A percentile compares a stretch with the other conserved stretches of the same genome.
Conservation (phyloP, 495 filamentous ascomycete genomes). For the Podospora conica region DNA sequence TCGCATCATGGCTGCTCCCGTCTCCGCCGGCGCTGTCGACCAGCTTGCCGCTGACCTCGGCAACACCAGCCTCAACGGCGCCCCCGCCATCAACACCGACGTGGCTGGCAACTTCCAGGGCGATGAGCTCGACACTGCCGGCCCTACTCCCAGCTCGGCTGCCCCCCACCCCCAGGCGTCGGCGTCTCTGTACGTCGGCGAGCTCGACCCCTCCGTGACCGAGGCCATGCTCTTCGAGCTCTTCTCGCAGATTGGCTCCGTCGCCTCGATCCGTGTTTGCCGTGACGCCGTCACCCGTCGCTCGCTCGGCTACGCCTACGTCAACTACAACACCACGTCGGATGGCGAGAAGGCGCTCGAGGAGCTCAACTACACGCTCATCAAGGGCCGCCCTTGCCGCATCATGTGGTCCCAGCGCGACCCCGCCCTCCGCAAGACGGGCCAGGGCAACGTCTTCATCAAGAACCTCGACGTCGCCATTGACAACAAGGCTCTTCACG, state of each 20-base stretch:
- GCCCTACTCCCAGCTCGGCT: constrained; percentile 65
- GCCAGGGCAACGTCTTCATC: constrained; percentile 99
- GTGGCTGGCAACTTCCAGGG: constrained; percentile 44
- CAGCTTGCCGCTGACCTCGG: constrained; percentile 60
- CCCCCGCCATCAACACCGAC: constrained; percentile 62
- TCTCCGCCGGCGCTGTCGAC: constrained; percentile 59
- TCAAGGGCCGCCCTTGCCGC: constrained; percentile 97
- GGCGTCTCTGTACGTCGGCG: constrained; percentile 96
- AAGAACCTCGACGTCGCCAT: constrained; percentile 98
- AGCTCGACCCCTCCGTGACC: constrained; percentile 94
- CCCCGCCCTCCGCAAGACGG: constrained; percentile 97
- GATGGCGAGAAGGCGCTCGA: constrained; percentile 98
- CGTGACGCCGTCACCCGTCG: constrained; percentile 98
- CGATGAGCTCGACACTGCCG: constrained; percentile 52
- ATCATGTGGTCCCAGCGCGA: constrained; percentile 99
- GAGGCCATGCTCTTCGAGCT: constrained; percentile 99
- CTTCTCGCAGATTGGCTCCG: constrained; percentile 98
- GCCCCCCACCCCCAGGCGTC: constrained; percentile 74
- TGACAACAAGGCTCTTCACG: constrained; percentile 99
- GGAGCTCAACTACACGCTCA: constrained; percentile 98
- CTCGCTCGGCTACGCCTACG: constrained; percentile 98
- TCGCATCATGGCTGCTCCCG: constrained; percentile 55
- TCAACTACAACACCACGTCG: constrained; percentile 97
- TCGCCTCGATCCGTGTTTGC: constrained; percentile 99
- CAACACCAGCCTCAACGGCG: constrained; percentile 53